phyloP scores from a whole-genome alignment of 2,329 filamentous ascomycete genomes.

The Bertia moriformis region DNA sequence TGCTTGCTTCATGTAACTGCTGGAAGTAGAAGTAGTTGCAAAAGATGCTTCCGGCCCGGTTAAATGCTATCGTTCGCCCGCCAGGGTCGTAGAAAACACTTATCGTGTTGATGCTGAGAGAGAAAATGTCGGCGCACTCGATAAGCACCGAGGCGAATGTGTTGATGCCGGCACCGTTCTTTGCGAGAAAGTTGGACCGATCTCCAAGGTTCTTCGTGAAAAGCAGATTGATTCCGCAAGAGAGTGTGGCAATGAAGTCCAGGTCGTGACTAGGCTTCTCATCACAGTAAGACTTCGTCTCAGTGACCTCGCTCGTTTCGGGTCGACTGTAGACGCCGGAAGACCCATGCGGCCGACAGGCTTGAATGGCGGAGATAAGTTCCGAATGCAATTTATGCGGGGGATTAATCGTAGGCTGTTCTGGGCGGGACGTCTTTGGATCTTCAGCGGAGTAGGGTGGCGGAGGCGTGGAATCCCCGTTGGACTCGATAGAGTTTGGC shows the following conservation, averaged over 20 bases:
- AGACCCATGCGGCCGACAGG: slow-evolving; percentile 44
- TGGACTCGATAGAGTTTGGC: not conserved
- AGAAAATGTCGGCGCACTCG: slow-evolving; percentile 39
- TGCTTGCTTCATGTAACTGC: slow-evolving; percentile 34
- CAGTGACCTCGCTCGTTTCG: slow-evolving; percentile 38
- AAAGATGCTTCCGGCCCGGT: slow-evolving; percentile 52
- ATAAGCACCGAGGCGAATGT: slow-evolving; percentile 36
- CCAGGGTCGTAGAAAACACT: slow-evolving; percentile 54
- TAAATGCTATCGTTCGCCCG: slow-evolving; percentile 57
- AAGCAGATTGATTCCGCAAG: slow-evolving; percentile 40
- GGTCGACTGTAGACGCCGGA: slow-evolving; percentile 37
- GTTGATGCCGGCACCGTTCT: slow-evolving; percentile 31
- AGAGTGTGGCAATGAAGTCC: slow-evolving; percentile 32
- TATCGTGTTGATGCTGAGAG: slow-evolving; percentile 36
- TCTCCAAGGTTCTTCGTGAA: slow-evolving; percentile 26
- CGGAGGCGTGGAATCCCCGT: not conserved
- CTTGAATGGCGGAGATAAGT: slow-evolving; percentile 41
- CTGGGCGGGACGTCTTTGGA: not conserved
- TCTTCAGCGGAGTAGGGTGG: slow-evolving; percentile 2
- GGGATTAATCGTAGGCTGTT: slow-evolving; percentile 9
- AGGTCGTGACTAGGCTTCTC: slow-evolving; percentile 41
- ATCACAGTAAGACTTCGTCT: slow-evolving; percentile 51
- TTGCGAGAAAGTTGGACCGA: slow-evolving; percentile 28
- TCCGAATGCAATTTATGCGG: slow-evolving; percentile 21
- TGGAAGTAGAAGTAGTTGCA: slow-evolving; percentile 58